A percentile compares a stretch with the other conserved stretches of the same genome.
Evolutionary conservation across 2,329 filamentous ascomycete species (phyloP).

Genomic region (Drechslerella coelobrocha): DNA sequence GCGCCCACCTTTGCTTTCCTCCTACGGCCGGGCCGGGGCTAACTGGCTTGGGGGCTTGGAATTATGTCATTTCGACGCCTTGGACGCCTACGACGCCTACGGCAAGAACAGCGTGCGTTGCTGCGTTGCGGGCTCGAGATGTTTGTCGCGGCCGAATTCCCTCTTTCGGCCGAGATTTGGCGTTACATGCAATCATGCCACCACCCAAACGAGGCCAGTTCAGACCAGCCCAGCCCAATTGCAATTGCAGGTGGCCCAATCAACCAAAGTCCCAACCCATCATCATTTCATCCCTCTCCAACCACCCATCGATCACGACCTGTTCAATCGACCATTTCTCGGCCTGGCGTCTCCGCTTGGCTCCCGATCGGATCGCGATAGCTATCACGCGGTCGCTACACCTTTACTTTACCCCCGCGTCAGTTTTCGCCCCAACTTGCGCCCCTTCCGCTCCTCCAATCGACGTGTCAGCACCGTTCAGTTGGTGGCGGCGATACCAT

Average conservation of each 20-base stretch:
- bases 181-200: conserved; percentile 17
- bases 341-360: conserved; percentile 16
- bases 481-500: conserved; percentile 47
- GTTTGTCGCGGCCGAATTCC: neutral
- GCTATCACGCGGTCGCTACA: conserved; percentile 27
- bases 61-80: neutral
- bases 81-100: too few relatives aligned
- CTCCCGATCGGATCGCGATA: conserved; percentile 37
- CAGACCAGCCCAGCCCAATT: neutral
- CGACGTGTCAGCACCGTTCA: conserved; percentile 48
- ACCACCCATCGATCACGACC: conserved; percentile 43
- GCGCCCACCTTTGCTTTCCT: too few relatives aligned
- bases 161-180: neutral
- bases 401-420: conserved; percentile 10
- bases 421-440: conserved; percentile 13
- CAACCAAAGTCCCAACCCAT: conserved; percentile 26
- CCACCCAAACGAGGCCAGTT: conserved; percentile 26
- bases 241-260: neutral
- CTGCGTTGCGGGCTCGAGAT: neutral
- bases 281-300: conserved; percentile 46
- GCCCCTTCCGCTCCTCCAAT: conserved; percentile 26
- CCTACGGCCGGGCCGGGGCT: too few relatives aligned
- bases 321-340: conserved; percentile 15
- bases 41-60: too few relatives aligned
- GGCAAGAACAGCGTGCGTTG: too few relatives aligned